Evolutionary conservation across 257 asterid genomes (phyloP).

Genomic region (Fraxinus pennsylvanica): DNA sequence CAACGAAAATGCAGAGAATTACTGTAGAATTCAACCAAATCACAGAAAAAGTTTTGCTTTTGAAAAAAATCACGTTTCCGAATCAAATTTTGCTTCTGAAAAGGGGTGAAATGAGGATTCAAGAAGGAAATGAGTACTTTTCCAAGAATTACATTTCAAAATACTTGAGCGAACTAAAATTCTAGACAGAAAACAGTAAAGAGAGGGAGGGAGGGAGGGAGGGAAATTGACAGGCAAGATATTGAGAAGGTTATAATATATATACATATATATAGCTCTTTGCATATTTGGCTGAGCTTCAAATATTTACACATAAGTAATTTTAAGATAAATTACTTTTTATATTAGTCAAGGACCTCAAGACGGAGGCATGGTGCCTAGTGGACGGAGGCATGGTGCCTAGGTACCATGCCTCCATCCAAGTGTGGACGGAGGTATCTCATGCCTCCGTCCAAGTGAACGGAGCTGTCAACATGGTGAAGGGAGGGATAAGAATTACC

Average conservation of each 20-base stretch:
- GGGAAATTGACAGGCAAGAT: constrained; percentile 16
- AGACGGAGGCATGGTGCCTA: too few relatives aligned
- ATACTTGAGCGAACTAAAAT: not conserved
- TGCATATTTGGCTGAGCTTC: too few relatives aligned
- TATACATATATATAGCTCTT: too few relatives aligned
- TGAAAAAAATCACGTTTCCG: not conserved
- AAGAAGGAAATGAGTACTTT: constrained; percentile 18
- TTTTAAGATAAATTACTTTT: too few relatives aligned
- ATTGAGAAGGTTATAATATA: not conserved
- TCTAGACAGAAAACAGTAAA: not conserved
- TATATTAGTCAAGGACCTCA: too few relatives aligned
- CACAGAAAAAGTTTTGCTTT: not conserved
- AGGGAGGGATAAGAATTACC: too few relatives aligned
- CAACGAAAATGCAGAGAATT: not conserved
- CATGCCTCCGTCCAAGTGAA: too few relatives aligned
- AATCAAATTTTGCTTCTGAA: not conserved
- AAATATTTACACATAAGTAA: too few relatives aligned
- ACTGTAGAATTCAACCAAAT: not conserved
- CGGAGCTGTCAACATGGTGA: too few relatives aligned
- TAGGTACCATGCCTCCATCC: too few relatives aligned
- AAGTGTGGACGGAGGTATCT: too few relatives aligned
- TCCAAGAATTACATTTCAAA: constrained; percentile 19
- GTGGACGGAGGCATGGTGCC: too few relatives aligned
- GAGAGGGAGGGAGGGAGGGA: constrained; percentile 11
- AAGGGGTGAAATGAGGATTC: constrained; percentile 25